Conservation (phyloP, 495 filamentous ascomycete species). For the Penicillium bialowiezense region DNA sequence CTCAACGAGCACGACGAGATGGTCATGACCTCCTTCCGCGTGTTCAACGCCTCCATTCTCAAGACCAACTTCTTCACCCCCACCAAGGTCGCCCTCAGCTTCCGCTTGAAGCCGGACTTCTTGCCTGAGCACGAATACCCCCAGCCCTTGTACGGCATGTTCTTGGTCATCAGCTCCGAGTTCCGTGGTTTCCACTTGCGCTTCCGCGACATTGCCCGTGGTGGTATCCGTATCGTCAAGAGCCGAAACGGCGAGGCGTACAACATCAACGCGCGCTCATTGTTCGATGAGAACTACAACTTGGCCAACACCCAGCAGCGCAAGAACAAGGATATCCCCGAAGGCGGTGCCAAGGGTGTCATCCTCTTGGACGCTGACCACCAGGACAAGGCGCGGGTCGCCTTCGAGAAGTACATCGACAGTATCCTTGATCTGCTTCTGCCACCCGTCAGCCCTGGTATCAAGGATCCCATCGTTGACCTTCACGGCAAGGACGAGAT, state of each 20-base stretch:
- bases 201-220: slow-evolving; percentile 95
- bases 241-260: slow-evolving; percentile 93
- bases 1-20: slow-evolving; percentile 95
- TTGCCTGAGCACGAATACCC: slow-evolving; percentile 90
- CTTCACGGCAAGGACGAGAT: slow-evolving; percentile 92
- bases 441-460: slow-evolving; percentile 84
- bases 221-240: slow-evolving; percentile 98
- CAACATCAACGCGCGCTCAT: slow-evolving; percentile 88
- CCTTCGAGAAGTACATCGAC: slow-evolving; percentile 99
- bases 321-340: slow-evolving; percentile 99
- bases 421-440: slow-evolving; percentile 93
- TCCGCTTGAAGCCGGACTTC: slow-evolving; percentile 87
- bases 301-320: slow-evolving; percentile 97
- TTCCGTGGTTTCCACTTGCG: slow-evolving; percentile 96
- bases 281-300: slow-evolving; percentile 99
- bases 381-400: slow-evolving; percentile 85
- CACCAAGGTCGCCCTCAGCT: slow-evolving; percentile 96
- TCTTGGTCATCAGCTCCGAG: slow-evolving; percentile 94
- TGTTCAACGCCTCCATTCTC: slow-evolving; percentile 85
- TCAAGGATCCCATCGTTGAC: slow-evolving; percentile 98
- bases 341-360: slow-evolving; percentile 97
- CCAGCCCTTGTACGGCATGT: slow-evolving; percentile 94
- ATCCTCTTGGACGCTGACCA: slow-evolving; percentile 90
- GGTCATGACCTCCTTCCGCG: slow-evolving; percentile 95
- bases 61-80: slow-evolving; percentile 99